These are phyloP conservation scores for Hypoxylon sp. DNA, from an alignment of 2,329 filamentous ascomycete genomes.

Conservation along the genomic window DNA sequence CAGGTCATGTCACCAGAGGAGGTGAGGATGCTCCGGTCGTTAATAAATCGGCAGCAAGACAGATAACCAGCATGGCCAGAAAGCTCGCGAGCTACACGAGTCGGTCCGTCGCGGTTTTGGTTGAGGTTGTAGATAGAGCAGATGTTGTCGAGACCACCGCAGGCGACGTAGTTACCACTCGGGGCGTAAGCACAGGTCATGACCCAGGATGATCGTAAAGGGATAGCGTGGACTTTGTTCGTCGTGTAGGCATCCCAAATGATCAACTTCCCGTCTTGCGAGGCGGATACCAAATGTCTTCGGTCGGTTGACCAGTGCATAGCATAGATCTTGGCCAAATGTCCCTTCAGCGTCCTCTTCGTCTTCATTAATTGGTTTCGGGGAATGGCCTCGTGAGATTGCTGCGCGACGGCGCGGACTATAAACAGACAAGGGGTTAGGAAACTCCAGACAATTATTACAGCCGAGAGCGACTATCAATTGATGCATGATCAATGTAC, in stretches of 20 bases:
- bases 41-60: conserved; percentile 98
- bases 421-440: conserved; percentile 45
- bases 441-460: conserved; percentile 13
- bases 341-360: conserved; percentile 95
- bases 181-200: conserved; percentile 99
- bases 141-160: conserved; percentile 98
- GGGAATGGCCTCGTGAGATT: conserved; percentile 92
- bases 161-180: conserved; percentile 97
- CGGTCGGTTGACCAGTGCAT: conserved; percentile 99
- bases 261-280: conserved; percentile 98
- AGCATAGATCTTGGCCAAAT: conserved; percentile 99
- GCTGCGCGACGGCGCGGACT: conserved; percentile 94
- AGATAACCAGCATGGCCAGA: conserved; percentile 98
- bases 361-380: conserved; percentile 96
- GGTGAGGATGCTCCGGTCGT: conserved; percentile 96
- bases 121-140: conserved; percentile 99
- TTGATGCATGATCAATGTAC: conserved; percentile 57
- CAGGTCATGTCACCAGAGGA: conserved; percentile 99
- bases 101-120: conserved; percentile 93
- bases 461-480: conserved; percentile 12
- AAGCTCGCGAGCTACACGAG: conserved; percentile 92
- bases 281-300: conserved; percentile 96
- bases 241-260: conserved; percentile 99
- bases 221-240: conserved; percentile 99
- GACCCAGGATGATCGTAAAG: conserved; percentile 97